A percentile compares a stretch with the other conserved stretches of the same genome.
These are phyloP conservation scores for Biscogniauxia mediterranea DNA, from an alignment of 2,329 filamentous ascomycete species.

Conservation along the genomic window DNA sequence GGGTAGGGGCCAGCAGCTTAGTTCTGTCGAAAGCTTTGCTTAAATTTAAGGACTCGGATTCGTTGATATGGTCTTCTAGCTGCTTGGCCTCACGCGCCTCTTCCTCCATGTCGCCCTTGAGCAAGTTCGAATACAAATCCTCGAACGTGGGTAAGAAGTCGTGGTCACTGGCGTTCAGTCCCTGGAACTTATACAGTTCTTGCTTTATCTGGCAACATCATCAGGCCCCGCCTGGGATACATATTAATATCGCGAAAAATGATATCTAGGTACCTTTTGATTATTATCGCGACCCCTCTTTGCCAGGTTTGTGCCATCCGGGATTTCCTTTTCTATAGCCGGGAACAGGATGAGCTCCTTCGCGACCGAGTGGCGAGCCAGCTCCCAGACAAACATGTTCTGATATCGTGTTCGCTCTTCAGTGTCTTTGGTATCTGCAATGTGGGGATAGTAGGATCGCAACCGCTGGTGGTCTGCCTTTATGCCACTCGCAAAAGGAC, in stretches of 20 bases:
- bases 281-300: slow-evolving; percentile 39
- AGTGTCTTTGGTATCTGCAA: slow-evolving; percentile 39
- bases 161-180: slow-evolving; percentile 34
- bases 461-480: slow-evolving; percentile 23
- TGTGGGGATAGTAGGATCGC: slow-evolving; percentile 39
- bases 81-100: slow-evolving; percentile 42
- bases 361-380: slow-evolving; percentile 49
- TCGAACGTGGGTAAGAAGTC: slow-evolving; percentile 43
- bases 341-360: slow-evolving; percentile 51
- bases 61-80: slow-evolving; percentile 38
- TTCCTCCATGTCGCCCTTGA: slow-evolving; percentile 42
- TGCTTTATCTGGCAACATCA: slow-evolving; percentile 41
- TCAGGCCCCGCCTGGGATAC: neutral
- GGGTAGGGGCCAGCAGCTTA: slow-evolving; percentile 46
- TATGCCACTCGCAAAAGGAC: neutral
- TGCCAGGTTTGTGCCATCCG: slow-evolving; percentile 37
- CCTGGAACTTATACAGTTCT: slow-evolving; percentile 44
- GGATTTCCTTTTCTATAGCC: slow-evolving; percentile 41
- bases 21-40: slow-evolving; percentile 41
- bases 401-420: slow-evolving; percentile 44
- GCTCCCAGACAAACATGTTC: slow-evolving; percentile 53
- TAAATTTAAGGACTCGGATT: slow-evolving; percentile 32
- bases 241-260: neutral
- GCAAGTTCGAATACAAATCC: slow-evolving; percentile 39
- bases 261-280: slow-evolving; percentile 19